Conservation (phyloP, 164 flowering plant species). For the Piper betle region DNA sequence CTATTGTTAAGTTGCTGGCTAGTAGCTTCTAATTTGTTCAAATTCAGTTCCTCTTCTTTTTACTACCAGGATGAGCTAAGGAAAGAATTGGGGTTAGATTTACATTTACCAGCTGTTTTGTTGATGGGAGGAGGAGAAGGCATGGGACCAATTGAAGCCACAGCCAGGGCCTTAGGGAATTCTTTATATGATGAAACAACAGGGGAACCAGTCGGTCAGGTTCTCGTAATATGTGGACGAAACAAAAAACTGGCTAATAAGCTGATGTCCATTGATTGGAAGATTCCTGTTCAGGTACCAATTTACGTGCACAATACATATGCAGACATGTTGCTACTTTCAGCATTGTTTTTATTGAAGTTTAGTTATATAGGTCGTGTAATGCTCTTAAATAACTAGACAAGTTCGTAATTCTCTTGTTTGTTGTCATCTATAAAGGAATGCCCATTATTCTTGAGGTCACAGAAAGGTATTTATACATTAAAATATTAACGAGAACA, state of each 20-base stretch:
- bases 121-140: constrained; percentile 99
- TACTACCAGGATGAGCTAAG: constrained; percentile 46
- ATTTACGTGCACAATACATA: neutral
- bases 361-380: too few relatives aligned
- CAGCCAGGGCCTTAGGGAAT: constrained; percentile 79
- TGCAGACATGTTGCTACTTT: neutral
- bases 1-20: neutral
- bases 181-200: constrained; percentile 58
- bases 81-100: constrained; percentile 87
- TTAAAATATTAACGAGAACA: too few relatives aligned
- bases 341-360: neutral
- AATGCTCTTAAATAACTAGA: too few relatives aligned
- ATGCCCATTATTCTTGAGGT: too few relatives aligned
- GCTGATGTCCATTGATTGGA: constrained; percentile 66
- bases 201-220: constrained; percentile 74
- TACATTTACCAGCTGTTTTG: constrained; percentile 81
- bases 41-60: neutral
- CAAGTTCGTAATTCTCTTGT: too few relatives aligned
- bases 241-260: constrained; percentile 70
- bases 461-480: too few relatives aligned
- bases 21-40: neutral
- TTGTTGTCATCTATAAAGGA: too few relatives aligned
- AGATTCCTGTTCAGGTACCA: constrained; percentile 83
- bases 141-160: constrained; percentile 97
- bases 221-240: constrained; percentile 87